Base-by-base conservation (phyloP, 331 rosid genomes). In the Cydonia oblonga region DNA sequence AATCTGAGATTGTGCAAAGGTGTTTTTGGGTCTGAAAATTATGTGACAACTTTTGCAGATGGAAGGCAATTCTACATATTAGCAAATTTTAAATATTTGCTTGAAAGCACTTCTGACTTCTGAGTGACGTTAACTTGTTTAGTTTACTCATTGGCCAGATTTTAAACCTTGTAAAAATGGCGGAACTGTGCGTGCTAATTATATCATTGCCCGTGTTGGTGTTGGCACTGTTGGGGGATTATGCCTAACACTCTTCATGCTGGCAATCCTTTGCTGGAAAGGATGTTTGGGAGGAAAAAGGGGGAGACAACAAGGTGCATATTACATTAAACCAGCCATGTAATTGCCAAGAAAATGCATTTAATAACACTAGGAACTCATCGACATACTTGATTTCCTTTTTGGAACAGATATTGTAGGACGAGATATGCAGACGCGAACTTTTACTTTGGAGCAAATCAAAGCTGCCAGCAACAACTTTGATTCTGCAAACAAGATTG, bases 181-280 rank as follows among this genome's bases (percentile, higher is more conserved):
- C 51, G 70, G 38, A 69, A 78, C 79, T 40, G 67, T 6, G 7
- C 68, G 32, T 74, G 78, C 67, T 52, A 73, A 24, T 64, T 72
- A 56, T 46, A 74, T 80, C 29, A 67, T 74, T 1, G 13, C 76
- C 40, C 92, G 93, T 40, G 80, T 84, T 74, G 42, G 20, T 72
- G 42, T 78, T 74, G 42, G 79, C 42, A 35, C 79, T 16, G 58
- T 73, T 46, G 79, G 92, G 73, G 75, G 72, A 69, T 18, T 84
- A 14, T 83, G 84, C 83, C 49, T 88, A 22, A 59, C 80, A 28
- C 63, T 85, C 71, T 54, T 85, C 40, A 46, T 80, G 23, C 75
- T 80, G 18, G 98, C 89, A 73, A 33, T 90, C 77, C 69, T 84
- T 71, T 76, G 84, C 87, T 77, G 96, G 89, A 88, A 70, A 70